Evolutionary conservation across 1,139 yeast species (phyloP), one percentile per base, ranked within the genome.

Genomic region (Nakaseomyces bracarensis): DNA sequence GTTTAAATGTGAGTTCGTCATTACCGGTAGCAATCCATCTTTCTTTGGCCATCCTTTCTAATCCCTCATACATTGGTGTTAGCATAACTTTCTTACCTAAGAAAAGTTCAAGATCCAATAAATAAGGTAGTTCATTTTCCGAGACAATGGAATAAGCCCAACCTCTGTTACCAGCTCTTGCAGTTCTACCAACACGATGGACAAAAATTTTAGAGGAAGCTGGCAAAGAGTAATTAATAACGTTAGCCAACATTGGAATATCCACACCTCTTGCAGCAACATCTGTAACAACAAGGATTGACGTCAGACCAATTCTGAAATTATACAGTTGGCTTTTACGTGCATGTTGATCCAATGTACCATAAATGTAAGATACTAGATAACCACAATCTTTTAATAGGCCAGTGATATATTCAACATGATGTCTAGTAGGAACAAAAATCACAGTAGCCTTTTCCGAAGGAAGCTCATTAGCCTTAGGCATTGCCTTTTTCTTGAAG

Each of bases 201-300:
- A 91, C 77, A 63, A 91, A 93, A 45, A 89, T 83, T 62, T 93
- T 91, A 3, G 96, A 87, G 2, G 94, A 82, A 0, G 89, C 82
- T 4, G 99, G 98, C 45, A 91, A 70, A 0, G 95, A 79, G 62
- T 77, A 89, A 63, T 91, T 93, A 54, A 91, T 73, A 41, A 91
- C 98, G 57, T 91, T 89, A 11, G 97, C 96, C 59, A 91, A 74
- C 46, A 91, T 79, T 0, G 99, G 99, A 51, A 91, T 86, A 77
- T 93, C 99, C 50, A 91, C 89, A 80, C 99, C 99, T 71, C 98
- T 83, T 4, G 98, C 98, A 22, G 98, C 98, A 49, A 91, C 97
- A 68, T 91, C 99, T 1, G 99, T 91, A 43, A 93, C 98, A 7
- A 91, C 96, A 61, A 91, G 65, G 14, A 91, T 63, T 29, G 84